Conservation (phyloP, 2,329 filamentous ascomycete genomes). For the Stachybotrys chartarum region DNA sequence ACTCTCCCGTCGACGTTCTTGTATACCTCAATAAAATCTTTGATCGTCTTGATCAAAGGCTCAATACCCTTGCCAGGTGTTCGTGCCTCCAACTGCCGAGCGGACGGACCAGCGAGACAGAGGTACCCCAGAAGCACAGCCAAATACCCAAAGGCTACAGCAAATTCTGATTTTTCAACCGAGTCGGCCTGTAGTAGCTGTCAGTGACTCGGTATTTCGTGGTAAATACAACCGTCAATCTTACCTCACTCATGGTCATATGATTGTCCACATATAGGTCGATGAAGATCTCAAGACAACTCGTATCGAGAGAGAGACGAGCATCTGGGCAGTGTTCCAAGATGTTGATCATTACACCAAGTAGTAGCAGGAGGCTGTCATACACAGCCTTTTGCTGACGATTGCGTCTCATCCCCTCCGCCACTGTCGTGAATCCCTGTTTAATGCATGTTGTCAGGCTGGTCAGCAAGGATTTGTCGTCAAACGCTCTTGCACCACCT, state of each 20-base stretch:
- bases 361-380: constrained; percentile 67
- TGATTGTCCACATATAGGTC: constrained; percentile 61
- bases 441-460: constrained; percentile 43
- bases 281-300: constrained; percentile 30
- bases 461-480: constrained; percentile 48
- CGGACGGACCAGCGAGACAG: constrained; percentile 47
- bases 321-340: constrained; percentile 67
- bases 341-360: constrained; percentile 83
- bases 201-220: neutral
- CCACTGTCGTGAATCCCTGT: constrained; percentile 39
- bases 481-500: constrained; percentile 61
- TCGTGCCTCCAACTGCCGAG: constrained; percentile 32
- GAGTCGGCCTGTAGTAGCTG: constrained; percentile 50
- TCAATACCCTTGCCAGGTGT: constrained; percentile 36
- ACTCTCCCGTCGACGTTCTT: constrained; percentile 39
- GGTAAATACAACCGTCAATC: constrained; percentile 14
- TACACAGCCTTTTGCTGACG: constrained; percentile 45
- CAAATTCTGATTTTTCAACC: constrained; percentile 66
- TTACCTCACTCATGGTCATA: constrained; percentile 60
- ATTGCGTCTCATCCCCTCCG: constrained; percentile 39
- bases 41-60: constrained; percentile 43
- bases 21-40: constrained; percentile 47
- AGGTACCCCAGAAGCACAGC: constrained; percentile 79
- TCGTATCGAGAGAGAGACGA: constrained; percentile 29
- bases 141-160: constrained; percentile 81